Evolutionary conservation across 768 basidiomycete species (phyloP), one percentile per base, ranked within the genome.

Genomic region (Rhizopogon sp.): DNA sequence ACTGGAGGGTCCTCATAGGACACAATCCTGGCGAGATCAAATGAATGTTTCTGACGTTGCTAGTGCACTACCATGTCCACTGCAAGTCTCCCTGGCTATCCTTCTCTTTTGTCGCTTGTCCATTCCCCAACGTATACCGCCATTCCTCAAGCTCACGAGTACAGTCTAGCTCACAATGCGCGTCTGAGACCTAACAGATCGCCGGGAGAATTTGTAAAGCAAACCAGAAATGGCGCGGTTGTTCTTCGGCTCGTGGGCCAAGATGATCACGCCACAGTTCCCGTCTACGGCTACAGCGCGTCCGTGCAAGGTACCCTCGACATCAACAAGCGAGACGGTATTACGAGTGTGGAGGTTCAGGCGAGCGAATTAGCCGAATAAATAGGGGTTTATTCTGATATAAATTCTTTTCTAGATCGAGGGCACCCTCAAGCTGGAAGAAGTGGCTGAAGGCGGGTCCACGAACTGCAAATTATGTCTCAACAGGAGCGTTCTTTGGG

Each of bases 391-490:
- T 39, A 17, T 29, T 7, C 44, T 56, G 28, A 58, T 52, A 35
- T 50, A 14, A 17, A 13, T 2, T 4, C 39, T 2, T 20, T 28
- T 37, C 4, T 59, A 88, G 87, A 73, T 87, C 25, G 83, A 87
- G 63, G 87, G 86, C 11, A 74, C 69, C 39, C 70, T 89, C 46
- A 66, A 70, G 50, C 60, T 88, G 43, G 78, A 79, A 55, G 86
- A 88, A 64, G 74, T 87, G 22, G 87, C 80, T 3, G 87, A 82
- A 56, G 83, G 82, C n/a, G 88, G 88, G 11, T 74, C 77, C 6
- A 73, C 78, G 20, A 74, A 76, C 20, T 73, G 73, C 28, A 79
- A 72, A 41, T 60, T 89, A 3, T 84, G 80, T 60, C 68, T 81
- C 43, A 77, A 78, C 56, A 79, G 75, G 8, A 66, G 70, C 25